These are phyloP conservation scores for Actinidia chinensis DNA, from an alignment of 179 eudicot species.

Conservation along the genomic window DNA sequence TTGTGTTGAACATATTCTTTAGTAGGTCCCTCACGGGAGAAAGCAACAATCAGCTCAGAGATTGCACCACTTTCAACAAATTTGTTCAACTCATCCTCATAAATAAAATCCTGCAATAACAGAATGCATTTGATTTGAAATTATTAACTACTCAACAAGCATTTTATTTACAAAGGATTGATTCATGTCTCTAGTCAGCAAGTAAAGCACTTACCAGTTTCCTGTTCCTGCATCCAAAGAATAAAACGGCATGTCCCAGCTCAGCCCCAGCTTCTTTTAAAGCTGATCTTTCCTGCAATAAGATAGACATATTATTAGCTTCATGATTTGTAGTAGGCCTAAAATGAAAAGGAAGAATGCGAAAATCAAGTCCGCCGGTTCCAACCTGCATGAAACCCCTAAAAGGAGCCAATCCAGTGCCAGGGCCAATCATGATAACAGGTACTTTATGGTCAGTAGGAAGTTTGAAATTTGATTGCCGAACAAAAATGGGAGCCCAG, in stretches of 20 bases:
- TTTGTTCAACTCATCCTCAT: constrained; percentile 61
- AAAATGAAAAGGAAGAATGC: neutral
- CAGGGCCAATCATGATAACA: constrained; percentile 94
- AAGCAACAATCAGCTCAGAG: constrained; percentile 75
- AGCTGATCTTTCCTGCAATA: constrained; percentile 79
- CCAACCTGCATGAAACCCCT: constrained; percentile 95
- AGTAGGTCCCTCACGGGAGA: constrained; percentile 74
- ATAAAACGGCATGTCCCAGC: constrained; percentile 69
- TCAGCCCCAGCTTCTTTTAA: constrained; percentile 78
- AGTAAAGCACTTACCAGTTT: constrained; percentile 46
- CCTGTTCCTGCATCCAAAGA: constrained; percentile 90
- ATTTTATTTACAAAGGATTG: neutral
- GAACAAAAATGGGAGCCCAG: constrained; percentile 84
- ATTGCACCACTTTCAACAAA: constrained; percentile 59
- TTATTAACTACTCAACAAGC: neutral
- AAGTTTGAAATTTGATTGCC: constrained; percentile 88
- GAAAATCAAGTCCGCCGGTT: neutral
- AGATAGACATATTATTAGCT: neutral
- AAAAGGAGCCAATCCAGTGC: constrained; percentile 98
- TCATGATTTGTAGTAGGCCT: neutral
- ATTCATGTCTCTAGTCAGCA: neutral
- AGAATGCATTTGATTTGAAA: neutral
- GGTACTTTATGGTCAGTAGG: constrained; percentile 78
- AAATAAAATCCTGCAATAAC: constrained; percentile 62
- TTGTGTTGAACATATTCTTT: constrained; percentile 87